Base-by-base conservation (phyloP, 331 rosid species). In the Rhamnella rubrinervis region DNA sequence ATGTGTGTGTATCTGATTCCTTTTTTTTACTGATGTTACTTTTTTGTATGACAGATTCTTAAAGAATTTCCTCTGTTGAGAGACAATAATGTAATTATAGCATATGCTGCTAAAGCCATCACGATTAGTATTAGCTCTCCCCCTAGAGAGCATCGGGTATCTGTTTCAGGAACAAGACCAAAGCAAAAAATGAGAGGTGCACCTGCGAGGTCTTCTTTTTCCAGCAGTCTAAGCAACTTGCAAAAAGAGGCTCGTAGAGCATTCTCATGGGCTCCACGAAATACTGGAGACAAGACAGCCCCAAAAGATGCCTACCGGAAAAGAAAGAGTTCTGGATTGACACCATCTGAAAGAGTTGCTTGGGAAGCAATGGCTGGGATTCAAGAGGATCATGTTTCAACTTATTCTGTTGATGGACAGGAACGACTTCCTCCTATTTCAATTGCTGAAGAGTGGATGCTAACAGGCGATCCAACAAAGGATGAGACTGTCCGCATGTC, bases 331-430 rank as follows among this genome's bases (percentile, higher is more conserved):
- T 90, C 98, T 74, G 98, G 98, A 64, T 81, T 93, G 73, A 72
- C 96, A 39, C 87, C 91, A 50, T 93, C 98, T 61, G 98, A 93
- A 64, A 88, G 90, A 84, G 96, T 87, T 78, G 84, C 97, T 68
- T 93, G 98, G 98, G 98, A 93, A 83, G 96, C 95, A 39, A 93
- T 93, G 98, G 79, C 98, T 74, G 98, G 98, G 63, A 93, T 93
- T 77, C 92, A 88, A 71, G 98, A 93, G 89, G 98, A 93, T 78
- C 88, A 77, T 60, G 79, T 82, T 79, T 90, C 89, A 67, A 71
- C 92, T 38, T 79, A 80, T 87, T 82, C 95, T 75, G 61, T 82
- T 61, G 98, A 93, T 74, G 98, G 97, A 80, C 98, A 93, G 83
- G 98, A 91, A 61, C 88, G 97, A 17, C 89, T 91, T 66, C 96